Conservation (phyloP, 345 rosid species). For the Rubroshorea leprosula region DNA sequence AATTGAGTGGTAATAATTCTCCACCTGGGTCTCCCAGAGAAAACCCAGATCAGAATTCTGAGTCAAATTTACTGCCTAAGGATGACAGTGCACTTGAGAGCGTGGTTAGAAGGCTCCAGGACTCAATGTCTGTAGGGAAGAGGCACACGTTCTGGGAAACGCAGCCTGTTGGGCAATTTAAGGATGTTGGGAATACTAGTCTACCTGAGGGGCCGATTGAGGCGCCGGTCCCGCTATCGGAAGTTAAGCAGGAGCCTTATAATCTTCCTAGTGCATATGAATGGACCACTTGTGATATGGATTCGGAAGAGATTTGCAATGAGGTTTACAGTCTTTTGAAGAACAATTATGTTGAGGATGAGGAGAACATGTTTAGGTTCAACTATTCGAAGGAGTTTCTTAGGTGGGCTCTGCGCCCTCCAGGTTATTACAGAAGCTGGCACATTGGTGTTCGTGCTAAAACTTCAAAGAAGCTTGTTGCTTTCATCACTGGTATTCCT, state of each 20-base stretch:
- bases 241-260: constrained; percentile 87
- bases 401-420: constrained; percentile 84
- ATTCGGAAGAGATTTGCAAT: constrained; percentile 59
- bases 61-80: constrained; percentile 20
- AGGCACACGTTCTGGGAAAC: constrained; percentile 92
- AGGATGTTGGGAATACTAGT: constrained; percentile 59
- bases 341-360: constrained; percentile 88
- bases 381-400: constrained; percentile 94
- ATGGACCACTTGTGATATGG: constrained; percentile 87
- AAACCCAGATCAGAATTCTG: constrained; percentile 44
- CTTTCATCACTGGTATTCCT: constrained; percentile 85
- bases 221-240: constrained; percentile 50
- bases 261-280: constrained; percentile 73
- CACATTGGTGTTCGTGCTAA: constrained; percentile 90
- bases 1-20: constrained; percentile 56
- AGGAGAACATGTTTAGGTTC: constrained; percentile 95
- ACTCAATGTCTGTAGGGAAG: constrained; percentile 46
- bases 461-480: constrained; percentile 75
- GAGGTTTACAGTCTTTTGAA: constrained; percentile 81
- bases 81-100: constrained; percentile 58
- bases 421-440: constrained; percentile 76
- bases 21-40: constrained; percentile 47
- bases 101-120: constrained; percentile 59
- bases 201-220: constrained; percentile 86
- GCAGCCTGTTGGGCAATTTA: constrained; percentile 86